Evolutionary conservation across 768 basidiomycete genomes (phyloP).

Genomic region (Lanmaoa rubissima): DNA sequence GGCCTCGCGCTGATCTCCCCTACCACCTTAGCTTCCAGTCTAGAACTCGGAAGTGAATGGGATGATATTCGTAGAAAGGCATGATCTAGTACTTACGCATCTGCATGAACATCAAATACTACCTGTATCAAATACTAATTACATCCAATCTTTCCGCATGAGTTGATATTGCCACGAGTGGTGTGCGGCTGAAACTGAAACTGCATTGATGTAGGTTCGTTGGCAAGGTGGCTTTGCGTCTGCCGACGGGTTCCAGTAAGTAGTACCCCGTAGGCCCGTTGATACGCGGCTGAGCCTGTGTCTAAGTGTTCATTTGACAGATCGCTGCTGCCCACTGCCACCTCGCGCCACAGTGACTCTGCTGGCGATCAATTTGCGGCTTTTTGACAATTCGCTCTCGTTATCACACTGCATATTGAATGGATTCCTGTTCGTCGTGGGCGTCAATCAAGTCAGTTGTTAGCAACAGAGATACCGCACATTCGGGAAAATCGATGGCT

Average conservation of each 20-base stretch:
- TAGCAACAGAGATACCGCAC: background rate
- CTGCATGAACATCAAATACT: background rate
- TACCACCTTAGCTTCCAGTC: background rate
- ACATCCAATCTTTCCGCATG: background rate
- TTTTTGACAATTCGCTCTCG: too few relatives aligned
- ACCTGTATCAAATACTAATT: slow-evolving; percentile 5
- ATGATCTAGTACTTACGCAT: background rate
- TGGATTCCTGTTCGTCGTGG: too few relatives aligned
- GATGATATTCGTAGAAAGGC: background rate
- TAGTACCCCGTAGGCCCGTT: too few relatives aligned
- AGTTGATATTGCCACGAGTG: background rate
- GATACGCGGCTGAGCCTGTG: too few relatives aligned
- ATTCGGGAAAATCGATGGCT: background rate
- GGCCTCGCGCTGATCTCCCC: background rate
- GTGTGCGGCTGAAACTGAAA: background rate
- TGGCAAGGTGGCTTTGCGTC: too few relatives aligned
- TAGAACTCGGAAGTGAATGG: background rate
- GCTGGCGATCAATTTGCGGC: too few relatives aligned
- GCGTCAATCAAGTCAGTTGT: background rate
- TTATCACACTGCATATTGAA: background rate
- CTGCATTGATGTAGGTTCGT: background rate
- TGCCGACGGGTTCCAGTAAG: too few relatives aligned
- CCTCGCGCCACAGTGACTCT: background rate
- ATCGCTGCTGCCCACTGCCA: background rate
- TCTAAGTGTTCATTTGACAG: too few relatives aligned